Percentiles rank a stretch among this genome's conserved stretches.
Evolutionary conservation across 2,329 filamentous ascomycete genomes (phyloP).

Genomic region (Fonsecaea nubica): DNA sequence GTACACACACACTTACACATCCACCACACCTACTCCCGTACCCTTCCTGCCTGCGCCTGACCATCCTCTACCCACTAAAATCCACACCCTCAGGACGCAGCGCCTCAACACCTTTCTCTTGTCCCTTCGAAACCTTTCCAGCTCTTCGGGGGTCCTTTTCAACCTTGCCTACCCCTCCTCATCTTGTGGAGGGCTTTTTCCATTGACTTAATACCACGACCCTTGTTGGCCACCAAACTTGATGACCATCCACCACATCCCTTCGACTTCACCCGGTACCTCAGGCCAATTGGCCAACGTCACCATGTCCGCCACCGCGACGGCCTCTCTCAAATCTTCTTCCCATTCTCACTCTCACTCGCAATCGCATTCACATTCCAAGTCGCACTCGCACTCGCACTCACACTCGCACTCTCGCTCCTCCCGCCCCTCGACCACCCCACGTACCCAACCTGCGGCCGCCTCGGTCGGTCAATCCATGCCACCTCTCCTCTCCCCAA

Average conservation of each 20-base stretch:
- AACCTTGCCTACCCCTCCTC: neutral
- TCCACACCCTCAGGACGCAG: neutral
- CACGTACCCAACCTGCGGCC: constrained; percentile 60
- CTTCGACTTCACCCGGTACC: constrained; percentile 20
- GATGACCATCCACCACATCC: constrained; percentile 24
- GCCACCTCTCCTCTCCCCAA: constrained; percentile 58
- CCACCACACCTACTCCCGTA: constrained; percentile 4
- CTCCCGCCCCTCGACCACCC: constrained; percentile 52
- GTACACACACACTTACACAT: neutral
- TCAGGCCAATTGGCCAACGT: constrained; percentile 18
- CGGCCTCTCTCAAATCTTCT: constrained; percentile 39
- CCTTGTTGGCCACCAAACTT: neutral
- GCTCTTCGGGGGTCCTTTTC: neutral
- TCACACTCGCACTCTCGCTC: constrained; percentile 39
- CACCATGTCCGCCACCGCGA: constrained; percentile 42
- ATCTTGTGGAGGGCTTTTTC: neutral
- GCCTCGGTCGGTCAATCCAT: constrained; percentile 63
- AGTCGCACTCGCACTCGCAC: constrained; percentile 36
- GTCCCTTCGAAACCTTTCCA: neutral
- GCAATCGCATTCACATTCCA: constrained; percentile 37
- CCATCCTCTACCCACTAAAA: constrained; percentile 1
- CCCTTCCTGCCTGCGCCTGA: constrained; percentile 18
- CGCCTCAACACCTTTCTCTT: neutral
- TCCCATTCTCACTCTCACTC: constrained; percentile 37
- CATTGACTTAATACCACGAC: neutral